Evolutionary conservation across 1,284 basidiomycete species (phyloP).

Genomic region (Moesziomyces antarcticus): DNA sequence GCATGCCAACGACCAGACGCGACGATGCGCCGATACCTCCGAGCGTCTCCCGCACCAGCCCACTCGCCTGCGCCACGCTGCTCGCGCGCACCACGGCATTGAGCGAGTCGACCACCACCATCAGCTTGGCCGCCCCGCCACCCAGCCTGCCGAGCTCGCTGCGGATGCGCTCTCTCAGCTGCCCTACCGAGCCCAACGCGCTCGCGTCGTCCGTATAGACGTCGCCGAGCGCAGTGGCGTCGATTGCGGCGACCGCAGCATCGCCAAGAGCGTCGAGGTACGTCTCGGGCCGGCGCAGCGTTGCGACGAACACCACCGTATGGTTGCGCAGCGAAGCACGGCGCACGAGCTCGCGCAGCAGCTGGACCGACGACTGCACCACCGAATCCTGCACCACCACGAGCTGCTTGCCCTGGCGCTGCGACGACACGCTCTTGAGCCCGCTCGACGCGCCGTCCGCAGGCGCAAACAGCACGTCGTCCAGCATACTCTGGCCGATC

Average conservation of each 20-base stretch:
- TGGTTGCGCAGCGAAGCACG: constrained; percentile 24
- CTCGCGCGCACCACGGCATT: constrained; percentile 41
- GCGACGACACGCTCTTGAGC: constrained; percentile 24
- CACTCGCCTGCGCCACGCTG: constrained; percentile 17
- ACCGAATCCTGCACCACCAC: constrained; percentile 54
- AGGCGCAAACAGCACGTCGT: constrained; percentile 29
- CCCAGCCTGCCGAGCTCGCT: constrained; percentile 2
- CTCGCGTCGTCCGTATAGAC: constrained; percentile 7
- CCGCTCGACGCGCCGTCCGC: constrained; percentile 20
- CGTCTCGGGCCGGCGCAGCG: constrained; percentile 17
- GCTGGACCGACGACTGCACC: constrained; percentile 40
- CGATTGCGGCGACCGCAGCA: constrained; percentile 12
- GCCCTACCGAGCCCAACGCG: constrained; percentile 7
- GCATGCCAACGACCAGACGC: constrained; percentile 44
- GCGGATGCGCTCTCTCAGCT: constrained; percentile 12
- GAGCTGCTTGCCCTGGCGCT: constrained; percentile 52
- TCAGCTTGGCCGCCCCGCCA: constrained; percentile 20
- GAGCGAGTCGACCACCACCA: constrained; percentile 55
- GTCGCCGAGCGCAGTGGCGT: constrained; percentile 27
- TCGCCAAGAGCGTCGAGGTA: constrained; percentile 28
- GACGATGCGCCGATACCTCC: constrained; percentile 25
- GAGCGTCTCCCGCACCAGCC: constrained; percentile 28
- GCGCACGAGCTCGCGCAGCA: constrained; percentile 48
- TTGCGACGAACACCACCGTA: constrained; percentile 26
- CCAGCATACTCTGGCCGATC: constrained; percentile 34